These are phyloP conservation scores for Hippophae gyantsensis DNA, from an alignment of 306 rosid species.

Conservation along the genomic window DNA sequence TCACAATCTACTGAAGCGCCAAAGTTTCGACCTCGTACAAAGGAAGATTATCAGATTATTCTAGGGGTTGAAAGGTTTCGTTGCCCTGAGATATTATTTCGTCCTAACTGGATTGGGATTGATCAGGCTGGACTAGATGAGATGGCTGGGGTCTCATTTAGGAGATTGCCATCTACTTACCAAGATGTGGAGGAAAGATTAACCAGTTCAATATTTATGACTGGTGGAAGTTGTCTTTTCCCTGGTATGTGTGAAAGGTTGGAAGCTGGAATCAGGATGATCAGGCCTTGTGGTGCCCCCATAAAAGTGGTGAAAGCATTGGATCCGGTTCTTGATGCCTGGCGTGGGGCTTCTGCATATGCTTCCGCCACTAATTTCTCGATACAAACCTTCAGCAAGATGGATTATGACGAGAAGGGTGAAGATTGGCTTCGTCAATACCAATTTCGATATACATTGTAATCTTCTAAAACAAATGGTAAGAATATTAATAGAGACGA, in stretches of 20 bases:
- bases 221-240: constrained; percentile 77
- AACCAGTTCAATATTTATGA: constrained; percentile 58
- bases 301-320: constrained; percentile 63
- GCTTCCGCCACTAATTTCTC: constrained; percentile 57
- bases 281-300: constrained; percentile 68
- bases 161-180: constrained; percentile 52
- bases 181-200: constrained; percentile 49
- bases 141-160: constrained; percentile 78
- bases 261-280: constrained; percentile 80
- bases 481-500: constrained; percentile 1
- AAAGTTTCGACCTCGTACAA: constrained; percentile 47
- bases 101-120: constrained; percentile 81
- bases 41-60: constrained; percentile 76
- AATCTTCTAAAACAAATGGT: constrained; percentile 9
- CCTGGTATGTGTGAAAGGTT: constrained; percentile 76
- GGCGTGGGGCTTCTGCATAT: constrained; percentile 88
- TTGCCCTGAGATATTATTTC: constrained; percentile 83
- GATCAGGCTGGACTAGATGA: constrained; percentile 90
- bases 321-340: constrained; percentile 85
- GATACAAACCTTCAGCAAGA: constrained; percentile 67
- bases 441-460: constrained; percentile 52
- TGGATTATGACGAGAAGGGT: constrained; percentile 76
- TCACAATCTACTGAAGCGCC: constrained; percentile 53
- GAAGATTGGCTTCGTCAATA: constrained; percentile 80
- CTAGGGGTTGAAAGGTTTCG: constrained; percentile 86